Percentiles rank a stretch among this genome's conserved stretches.
Evolutionary conservation across 192 early-diverging fungal genomes (phyloP).

Genomic region (Fimicolochytrium jonesii): DNA sequence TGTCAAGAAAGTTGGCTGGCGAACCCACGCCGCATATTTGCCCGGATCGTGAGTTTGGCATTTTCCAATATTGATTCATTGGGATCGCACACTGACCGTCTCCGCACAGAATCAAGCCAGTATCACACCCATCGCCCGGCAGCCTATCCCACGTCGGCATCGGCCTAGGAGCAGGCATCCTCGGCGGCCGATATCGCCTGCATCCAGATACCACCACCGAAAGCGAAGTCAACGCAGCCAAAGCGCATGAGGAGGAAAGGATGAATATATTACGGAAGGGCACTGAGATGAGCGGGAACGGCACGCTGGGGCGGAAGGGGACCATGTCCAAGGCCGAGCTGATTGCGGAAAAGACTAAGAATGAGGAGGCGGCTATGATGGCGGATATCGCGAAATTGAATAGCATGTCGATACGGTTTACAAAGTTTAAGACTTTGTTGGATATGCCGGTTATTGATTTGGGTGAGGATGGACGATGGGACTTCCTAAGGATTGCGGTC

Average conservation of each 20-base stretch:
- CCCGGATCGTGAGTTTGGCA: constrained; percentile 15
- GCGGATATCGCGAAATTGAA: constrained; percentile 50
- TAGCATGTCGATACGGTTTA: constrained; percentile 45
- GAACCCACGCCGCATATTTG: constrained; percentile 19
- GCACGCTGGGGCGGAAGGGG: not conserved
- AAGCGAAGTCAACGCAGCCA: constrained; percentile 6
- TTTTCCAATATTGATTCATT: not conserved
- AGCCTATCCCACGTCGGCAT: constrained; percentile 21
- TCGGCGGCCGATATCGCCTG: not conserved
- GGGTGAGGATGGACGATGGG: too few species aligned
- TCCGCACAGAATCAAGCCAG: constrained; percentile 23
- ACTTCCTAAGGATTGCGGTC: not conserved
- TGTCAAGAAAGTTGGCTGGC: constrained; percentile 33
- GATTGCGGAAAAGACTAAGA: constrained; percentile 10
- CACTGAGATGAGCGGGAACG: not conserved
- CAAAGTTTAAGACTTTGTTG: constrained; percentile 58
- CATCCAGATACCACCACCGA: constrained; percentile 9
- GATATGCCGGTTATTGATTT: constrained; percentile 53
- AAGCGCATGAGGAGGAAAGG: constrained; percentile 8
- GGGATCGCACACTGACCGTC: not conserved
- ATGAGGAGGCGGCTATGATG: constrained; percentile 46
- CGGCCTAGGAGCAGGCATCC: constrained; percentile 21
- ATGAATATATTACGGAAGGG: constrained; percentile 24
- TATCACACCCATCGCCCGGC: constrained; percentile 9
- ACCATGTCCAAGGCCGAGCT: not conserved